phyloP scores from a whole-genome alignment of 2,329 filamentous ascomycete species.

The Volutella citrinella region DNA sequence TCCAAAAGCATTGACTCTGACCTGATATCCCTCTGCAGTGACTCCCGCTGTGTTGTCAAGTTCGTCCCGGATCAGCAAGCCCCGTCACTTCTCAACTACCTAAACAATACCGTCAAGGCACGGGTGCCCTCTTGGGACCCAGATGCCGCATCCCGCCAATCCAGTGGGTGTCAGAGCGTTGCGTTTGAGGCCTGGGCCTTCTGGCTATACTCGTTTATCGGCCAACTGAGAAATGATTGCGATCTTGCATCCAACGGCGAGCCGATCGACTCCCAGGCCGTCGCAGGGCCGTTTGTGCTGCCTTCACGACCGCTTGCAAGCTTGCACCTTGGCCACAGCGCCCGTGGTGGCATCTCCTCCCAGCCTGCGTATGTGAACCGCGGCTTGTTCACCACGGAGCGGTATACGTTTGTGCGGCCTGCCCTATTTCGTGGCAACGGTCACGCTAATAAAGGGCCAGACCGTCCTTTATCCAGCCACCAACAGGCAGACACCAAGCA shows the following conservation, averaged over 20 bases:
- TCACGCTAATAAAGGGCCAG: too few relatives aligned
- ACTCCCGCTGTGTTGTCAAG: constrained; percentile 31
- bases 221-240: constrained; percentile 33
- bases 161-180: constrained; percentile 30
- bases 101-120: constrained; percentile 31
- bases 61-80: constrained; percentile 29
- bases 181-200: constrained; percentile 40
- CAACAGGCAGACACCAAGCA: too few relatives aligned
- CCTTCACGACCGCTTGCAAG: constrained; percentile 37
- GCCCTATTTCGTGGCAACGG: too few relatives aligned
- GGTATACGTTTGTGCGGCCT: constrained; percentile 35
- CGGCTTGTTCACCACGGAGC: constrained; percentile 31
- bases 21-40: constrained; percentile 30
- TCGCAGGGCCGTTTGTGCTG: constrained; percentile 35
- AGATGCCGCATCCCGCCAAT: constrained; percentile 26
- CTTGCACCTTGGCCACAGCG: constrained; percentile 36
- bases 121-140: constrained; percentile 28
- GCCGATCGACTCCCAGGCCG: constrained; percentile 24
- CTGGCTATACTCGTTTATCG: constrained; percentile 40
- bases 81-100: constrained; percentile 31
- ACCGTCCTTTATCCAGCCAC: too few relatives aligned
- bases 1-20: constrained; percentile 33
- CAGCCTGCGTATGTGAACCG: constrained; percentile 35
- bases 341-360: constrained; percentile 30
- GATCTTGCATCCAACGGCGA: constrained; percentile 28